phyloP scores from a whole-genome alignment of 2,329 filamentous ascomycete species.

The Epichloe coenophiala region DNA sequence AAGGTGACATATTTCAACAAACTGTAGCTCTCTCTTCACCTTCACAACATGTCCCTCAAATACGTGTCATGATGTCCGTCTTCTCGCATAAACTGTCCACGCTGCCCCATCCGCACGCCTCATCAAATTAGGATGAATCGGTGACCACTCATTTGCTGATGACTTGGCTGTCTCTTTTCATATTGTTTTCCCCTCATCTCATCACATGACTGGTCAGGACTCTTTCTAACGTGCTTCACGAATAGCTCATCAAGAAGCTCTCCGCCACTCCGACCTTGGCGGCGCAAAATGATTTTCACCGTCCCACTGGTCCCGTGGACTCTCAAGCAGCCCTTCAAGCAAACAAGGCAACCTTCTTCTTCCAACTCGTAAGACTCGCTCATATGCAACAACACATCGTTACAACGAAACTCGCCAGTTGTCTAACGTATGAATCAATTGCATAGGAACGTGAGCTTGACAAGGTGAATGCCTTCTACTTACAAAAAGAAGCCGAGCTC shows the following conservation, averaged over 20 bases:
- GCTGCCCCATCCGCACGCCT: not conserved
- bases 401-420: not conserved
- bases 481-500: conserved; percentile 97
- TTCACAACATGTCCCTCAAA: not conserved
- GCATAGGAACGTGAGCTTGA: conserved; percentile 86
- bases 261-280: conserved; percentile 78
- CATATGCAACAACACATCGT: not conserved
- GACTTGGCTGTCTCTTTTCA: not conserved
- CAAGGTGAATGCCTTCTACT: conserved; percentile 95
- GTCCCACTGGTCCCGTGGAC: conserved; percentile 40
- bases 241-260: conserved; percentile 92
- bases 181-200: not conserved
- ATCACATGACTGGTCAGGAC: not conserved
- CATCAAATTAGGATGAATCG: not conserved
- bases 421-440: not conserved
- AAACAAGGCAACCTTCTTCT: conserved; percentile 98
- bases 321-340: conserved; percentile 85
- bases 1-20: conserved; percentile 48
- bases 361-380: conserved; percentile 60
- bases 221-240: conserved; percentile 2
- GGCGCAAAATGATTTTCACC: conserved; percentile 54
- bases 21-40: not conserved
- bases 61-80: not conserved
- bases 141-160: not conserved
- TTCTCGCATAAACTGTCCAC: not conserved